phyloP scores from a whole-genome alignment of 768 basidiomycete genomes.

The Collybia nuda region DNA sequence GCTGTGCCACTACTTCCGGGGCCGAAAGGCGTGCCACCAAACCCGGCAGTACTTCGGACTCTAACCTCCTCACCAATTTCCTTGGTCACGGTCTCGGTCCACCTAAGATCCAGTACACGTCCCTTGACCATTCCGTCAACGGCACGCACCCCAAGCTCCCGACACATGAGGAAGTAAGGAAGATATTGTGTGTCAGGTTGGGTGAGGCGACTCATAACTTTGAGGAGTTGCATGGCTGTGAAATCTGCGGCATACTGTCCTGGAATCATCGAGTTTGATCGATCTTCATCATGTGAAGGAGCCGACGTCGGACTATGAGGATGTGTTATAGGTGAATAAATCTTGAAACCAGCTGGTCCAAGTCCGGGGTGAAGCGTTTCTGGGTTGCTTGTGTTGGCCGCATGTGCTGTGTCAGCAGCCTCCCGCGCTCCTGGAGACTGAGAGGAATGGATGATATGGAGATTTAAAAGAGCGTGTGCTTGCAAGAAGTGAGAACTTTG shows the following conservation, averaged over 20 bases:
- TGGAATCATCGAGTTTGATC: constrained; percentile 31
- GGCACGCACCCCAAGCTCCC: constrained; percentile 79
- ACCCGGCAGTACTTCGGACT: constrained; percentile 18
- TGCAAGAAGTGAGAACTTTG: constrained; percentile 84
- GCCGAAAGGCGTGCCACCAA: background rate
- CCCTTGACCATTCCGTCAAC: constrained; percentile 87
- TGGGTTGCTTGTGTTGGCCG: constrained; percentile 34
- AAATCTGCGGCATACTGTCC: constrained; percentile 66
- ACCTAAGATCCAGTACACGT: constrained; percentile 70
- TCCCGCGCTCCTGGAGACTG: constrained; percentile 44
- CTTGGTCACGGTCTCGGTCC: constrained; percentile 69
- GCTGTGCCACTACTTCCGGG: constrained; percentile 41
- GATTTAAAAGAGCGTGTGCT: constrained; percentile 79
- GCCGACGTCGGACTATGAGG: constrained; percentile 22
- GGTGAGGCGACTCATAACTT: constrained; percentile 78
- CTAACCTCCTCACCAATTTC: constrained; percentile 40
- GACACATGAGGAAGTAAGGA: constrained; percentile 79
- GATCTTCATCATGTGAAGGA: constrained; percentile 21
- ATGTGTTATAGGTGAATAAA: constrained; percentile 48
- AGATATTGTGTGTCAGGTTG: constrained; percentile 62
- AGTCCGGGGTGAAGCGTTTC: constrained; percentile 59
- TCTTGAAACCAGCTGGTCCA: constrained; percentile 62
- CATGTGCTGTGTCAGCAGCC: constrained; percentile 28
- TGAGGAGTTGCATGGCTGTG: constrained; percentile 75
- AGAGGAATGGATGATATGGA: constrained; percentile 85